A percentile compares a stretch with the other conserved stretches of the same genome.
These are phyloP conservation scores for Leucocoprinus birnbaumii DNA, from an alignment of 768 basidiomycete species.

Conservation along the genomic window DNA sequence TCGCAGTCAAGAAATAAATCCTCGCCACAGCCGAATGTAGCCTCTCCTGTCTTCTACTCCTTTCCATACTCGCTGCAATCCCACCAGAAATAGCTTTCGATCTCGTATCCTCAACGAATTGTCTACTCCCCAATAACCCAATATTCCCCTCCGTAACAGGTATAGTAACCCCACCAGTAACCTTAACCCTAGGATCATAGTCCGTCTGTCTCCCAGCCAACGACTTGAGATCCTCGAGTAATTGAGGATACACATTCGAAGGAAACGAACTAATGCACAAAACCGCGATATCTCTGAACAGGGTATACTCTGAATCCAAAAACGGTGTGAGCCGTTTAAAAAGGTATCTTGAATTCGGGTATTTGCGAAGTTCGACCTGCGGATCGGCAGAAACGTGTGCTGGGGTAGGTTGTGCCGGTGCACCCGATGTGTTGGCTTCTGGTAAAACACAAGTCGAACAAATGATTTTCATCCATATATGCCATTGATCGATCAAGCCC, in stretches of 20 bases:
- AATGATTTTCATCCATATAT: conserved; percentile 80
- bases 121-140: conserved; percentile 42
- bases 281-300: conserved; percentile 84
- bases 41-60: conserved; percentile 71
- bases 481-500: conserved; percentile 71
- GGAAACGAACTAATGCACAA: conserved; percentile 88
- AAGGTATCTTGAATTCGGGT: conserved; percentile 77
- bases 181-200: conserved; percentile 60
- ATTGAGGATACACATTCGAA: conserved; percentile 67
- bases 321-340: conserved; percentile 87
- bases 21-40: conserved; percentile 85
- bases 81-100: conserved; percentile 40
- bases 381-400: conserved; percentile 34
- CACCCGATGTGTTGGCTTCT: conserved; percentile 67
- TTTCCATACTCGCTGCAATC: conserved; percentile 42
- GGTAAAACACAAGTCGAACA: conserved; percentile 75
- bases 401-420: conserved; percentile 39
- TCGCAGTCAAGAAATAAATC: conserved; percentile 85
- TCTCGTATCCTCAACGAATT: conserved; percentile 62
- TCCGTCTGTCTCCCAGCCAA: conserved; percentile 83
- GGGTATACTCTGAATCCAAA: conserved; percentile 79
- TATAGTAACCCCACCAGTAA: conserved; percentile 23
- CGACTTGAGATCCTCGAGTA: conserved; percentile 81
- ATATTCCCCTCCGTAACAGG: conserved; percentile 33
- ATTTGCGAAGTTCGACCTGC: conserved; percentile 77